Evolutionary conservation across 1,284 basidiomycete genomes (phyloP).

Genomic region (Cryptococcus wingfieldii): DNA sequence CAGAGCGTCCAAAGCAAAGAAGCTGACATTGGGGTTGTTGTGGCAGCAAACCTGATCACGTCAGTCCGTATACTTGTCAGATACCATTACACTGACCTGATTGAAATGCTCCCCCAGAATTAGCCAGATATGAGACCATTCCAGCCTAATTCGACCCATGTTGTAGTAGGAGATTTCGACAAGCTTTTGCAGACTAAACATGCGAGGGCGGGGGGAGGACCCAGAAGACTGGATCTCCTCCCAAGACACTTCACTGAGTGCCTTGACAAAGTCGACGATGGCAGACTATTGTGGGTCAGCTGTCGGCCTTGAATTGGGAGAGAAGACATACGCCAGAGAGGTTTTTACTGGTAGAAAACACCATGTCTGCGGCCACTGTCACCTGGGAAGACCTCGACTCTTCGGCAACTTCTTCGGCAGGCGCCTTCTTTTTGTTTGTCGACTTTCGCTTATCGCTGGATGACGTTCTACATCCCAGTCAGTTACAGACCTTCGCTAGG

Average conservation of each 20-base stretch:
- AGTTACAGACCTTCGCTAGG: not conserved
- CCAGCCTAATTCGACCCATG: conserved; percentile 96
- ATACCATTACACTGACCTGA: conserved; percentile 59
- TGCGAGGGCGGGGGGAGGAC: conserved; percentile 81
- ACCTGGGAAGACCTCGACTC: conserved; percentile 97
- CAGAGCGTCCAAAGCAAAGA: conserved; percentile 96
- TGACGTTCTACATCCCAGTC: conserved; percentile 7
- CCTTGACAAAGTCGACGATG: conserved; percentile 96
- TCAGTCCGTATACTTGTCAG: not conserved
- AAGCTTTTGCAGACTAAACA: conserved; percentile 97
- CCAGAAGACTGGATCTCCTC: conserved; percentile 98
- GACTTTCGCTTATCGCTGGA: conserved; percentile 16
- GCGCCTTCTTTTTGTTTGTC: conserved; percentile 40
- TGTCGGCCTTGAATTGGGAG: conserved; percentile 7
- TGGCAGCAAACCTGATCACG: conserved; percentile 83
- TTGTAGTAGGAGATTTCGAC: conserved; percentile 99
- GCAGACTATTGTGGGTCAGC: conserved; percentile 61
- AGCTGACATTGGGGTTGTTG: conserved; percentile 92
- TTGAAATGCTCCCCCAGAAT: conserved; percentile 99
- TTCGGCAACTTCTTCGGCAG: conserved; percentile 90
- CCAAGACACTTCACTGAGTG: conserved; percentile 96
- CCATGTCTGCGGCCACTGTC: conserved; percentile 98
- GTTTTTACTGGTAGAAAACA: conserved; percentile 92
- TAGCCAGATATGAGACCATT: conserved; percentile 98
- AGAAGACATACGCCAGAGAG: conserved; percentile 73